Percentiles rank a stretch among this genome's conserved stretches.
These are phyloP conservation scores for Cryptomeria japonica DNA, from an alignment of 75 land plant species.

Conservation along the genomic window DNA sequence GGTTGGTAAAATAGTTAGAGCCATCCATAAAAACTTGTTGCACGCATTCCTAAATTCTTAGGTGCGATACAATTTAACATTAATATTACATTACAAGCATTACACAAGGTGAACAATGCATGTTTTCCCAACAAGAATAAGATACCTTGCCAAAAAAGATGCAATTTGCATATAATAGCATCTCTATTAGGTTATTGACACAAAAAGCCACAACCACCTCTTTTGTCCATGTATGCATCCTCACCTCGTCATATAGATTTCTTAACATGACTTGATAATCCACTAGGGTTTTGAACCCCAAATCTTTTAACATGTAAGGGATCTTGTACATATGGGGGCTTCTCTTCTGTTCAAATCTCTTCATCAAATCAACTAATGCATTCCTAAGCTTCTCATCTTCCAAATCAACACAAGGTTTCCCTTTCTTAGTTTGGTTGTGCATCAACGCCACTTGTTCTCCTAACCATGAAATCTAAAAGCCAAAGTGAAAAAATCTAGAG, in stretches of 20 bases:
- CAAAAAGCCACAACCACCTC: slow-evolving; percentile 27
- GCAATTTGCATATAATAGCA: slow-evolving; percentile 60
- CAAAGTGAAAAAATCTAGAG: slow-evolving; percentile 52
- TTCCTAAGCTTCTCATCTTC: slow-evolving; percentile 32
- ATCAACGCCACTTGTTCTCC: slow-evolving; percentile 41
- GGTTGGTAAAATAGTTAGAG: no score
- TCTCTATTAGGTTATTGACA: slow-evolving; percentile 55
- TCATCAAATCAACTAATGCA: slow-evolving; percentile 35
- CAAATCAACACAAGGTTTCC: slow-evolving; percentile 34
- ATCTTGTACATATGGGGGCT: slow-evolving; percentile 39
- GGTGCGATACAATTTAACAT: no score
- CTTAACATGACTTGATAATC: slow-evolving; percentile 62
- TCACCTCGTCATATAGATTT: slow-evolving; percentile 60
- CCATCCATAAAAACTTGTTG: no score
- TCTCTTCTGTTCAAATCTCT: slow-evolving; percentile 42
- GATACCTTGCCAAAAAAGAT: slow-evolving; percentile 60
- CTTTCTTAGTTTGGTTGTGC: slow-evolving; percentile 30
- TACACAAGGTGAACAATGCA: no score
- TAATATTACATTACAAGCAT: no score
- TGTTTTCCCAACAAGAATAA: not conserved
- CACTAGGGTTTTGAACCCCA: slow-evolving; percentile 37
- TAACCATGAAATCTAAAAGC: slow-evolving; percentile 44
- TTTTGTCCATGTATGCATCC: slow-evolving; percentile 38
- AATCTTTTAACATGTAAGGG: slow-evolving; percentile 38
- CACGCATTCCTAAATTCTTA: no score